Evolutionary conservation across 2,329 filamentous ascomycete genomes (phyloP), one percentile per base, ranked within the genome.

Genomic region (Cladophialophora psammophila): DNA sequence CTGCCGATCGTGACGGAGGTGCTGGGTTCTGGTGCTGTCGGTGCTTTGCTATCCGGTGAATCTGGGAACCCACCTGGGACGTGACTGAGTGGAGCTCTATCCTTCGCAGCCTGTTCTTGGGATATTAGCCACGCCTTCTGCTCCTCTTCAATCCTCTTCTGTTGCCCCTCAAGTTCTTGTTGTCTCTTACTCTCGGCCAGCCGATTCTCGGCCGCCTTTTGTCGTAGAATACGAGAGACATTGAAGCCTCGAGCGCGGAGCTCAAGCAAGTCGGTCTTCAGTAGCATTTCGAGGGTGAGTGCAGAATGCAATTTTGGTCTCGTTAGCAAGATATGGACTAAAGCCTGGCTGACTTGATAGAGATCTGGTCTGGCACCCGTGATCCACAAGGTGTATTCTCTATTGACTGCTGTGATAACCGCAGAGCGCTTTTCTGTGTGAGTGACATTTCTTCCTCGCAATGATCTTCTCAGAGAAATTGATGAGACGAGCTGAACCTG

Each of bases 191-290:
- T 91, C 75, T 97, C 94, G 0, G 93, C 93, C 71, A 98, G 89
- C 60, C 92, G 88, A 5, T 92, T 92, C 78, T 98, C 93, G 2
- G 92, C 91, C 20, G 91, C 93, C 80, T 96, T 96, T 62, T 90
- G 90, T 42, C 92, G 88, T 26, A 99, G 84, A 69, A 99, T 98
- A 58, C 95, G 90, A 75, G 97, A 93, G 45, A 99, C 95, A 72
- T 99, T 98, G 83, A 97, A 98, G 1, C 95, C 95, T 70, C 95
- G 92, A 67, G 89, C 88, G 73, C 92, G 90, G 48, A 99, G 81
- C 60, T 94, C 90, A 55, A 91, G 86, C 31, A 99, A 84, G 72
- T 94, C 92, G 8, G 95, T 89, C 65, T 91, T 94, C 42, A 99
- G 82, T 69, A 99, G 90, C 61, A 93, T 94, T 79, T 98, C 95